phyloP scores from a whole-genome alignment of 495 filamentous ascomycete species.

The Aspergillus saccharolyticus region DNA sequence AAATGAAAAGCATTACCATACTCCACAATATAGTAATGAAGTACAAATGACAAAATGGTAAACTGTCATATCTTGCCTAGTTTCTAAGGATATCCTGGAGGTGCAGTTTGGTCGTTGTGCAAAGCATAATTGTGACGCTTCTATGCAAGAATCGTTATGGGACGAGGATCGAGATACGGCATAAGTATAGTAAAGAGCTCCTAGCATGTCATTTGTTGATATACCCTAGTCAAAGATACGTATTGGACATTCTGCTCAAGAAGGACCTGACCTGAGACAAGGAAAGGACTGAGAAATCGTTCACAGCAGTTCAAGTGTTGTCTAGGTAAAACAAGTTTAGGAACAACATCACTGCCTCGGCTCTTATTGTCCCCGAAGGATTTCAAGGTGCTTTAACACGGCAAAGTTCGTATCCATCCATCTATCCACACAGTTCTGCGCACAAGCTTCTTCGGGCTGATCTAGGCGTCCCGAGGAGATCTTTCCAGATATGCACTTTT shows the following conservation, averaged over 20 bases:
- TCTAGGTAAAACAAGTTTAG: not conserved
- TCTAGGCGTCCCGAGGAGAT: slow-evolving; percentile 66
- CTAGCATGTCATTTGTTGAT: too few relatives aligned
- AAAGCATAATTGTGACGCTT: too few relatives aligned
- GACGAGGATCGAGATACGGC: too few relatives aligned
- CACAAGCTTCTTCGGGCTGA: slow-evolving; percentile 68
- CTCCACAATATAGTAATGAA: slow-evolving; percentile 16
- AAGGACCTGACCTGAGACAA: too few relatives aligned
- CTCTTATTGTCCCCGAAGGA: slow-evolving; percentile 46
- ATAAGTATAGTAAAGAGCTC: too few relatives aligned
- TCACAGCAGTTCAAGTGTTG: not conserved
- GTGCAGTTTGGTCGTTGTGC: too few relatives aligned
- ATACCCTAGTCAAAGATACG: too few relatives aligned
- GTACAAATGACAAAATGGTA: not conserved
- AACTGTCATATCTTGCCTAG: not conserved
- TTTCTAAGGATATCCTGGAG: not conserved
- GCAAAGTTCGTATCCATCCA: slow-evolving; percentile 84
- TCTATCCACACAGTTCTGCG: slow-evolving; percentile 86
- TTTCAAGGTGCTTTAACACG: slow-evolving; percentile 74
- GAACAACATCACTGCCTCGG: not conserved
- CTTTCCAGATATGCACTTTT: slow-evolving; percentile 73
- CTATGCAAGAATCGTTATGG: too few relatives aligned
- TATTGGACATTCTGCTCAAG: too few relatives aligned
- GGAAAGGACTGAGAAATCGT: too few relatives aligned
- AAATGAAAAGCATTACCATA: slow-evolving; percentile 31